These are phyloP conservation scores for Rauvolfia tetraphylla DNA, from an alignment of 257 asterid species.

Conservation along the genomic window DNA sequence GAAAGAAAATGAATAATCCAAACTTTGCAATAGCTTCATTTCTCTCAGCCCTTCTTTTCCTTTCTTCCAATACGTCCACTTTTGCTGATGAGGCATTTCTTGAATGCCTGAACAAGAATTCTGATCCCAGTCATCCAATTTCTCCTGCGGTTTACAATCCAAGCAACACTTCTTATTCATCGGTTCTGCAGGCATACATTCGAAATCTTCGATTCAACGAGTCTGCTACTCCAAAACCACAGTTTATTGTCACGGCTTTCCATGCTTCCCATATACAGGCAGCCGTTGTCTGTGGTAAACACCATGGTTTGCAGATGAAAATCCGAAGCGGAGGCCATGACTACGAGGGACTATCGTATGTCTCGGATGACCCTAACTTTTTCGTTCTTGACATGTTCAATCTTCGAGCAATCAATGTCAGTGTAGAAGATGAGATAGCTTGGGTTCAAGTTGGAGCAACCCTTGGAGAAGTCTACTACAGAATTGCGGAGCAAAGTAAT, in stretches of 20 bases:
- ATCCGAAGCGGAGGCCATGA: too few species aligned
- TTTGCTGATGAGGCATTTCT: constrained; percentile 12
- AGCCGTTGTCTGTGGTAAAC: constrained; percentile 16
- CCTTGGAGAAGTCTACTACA: constrained; percentile 20
- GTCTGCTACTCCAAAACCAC: constrained; percentile 17
- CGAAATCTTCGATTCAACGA: constrained; percentile 22
- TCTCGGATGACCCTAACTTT: constrained; percentile 11
- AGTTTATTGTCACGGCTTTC: constrained; percentile 13
- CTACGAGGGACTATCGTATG: constrained; percentile 25
- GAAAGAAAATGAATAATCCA: too few species aligned
- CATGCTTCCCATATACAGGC: constrained; percentile 24
- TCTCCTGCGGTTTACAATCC: constrained; percentile 6
- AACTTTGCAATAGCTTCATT: too few species aligned
- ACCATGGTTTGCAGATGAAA: constrained; percentile 7
- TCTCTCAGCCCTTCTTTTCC: constrained; percentile 2
- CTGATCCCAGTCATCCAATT: constrained; percentile 15
- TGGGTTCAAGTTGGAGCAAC: constrained; percentile 26
- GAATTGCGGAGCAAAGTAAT: constrained; percentile 18
- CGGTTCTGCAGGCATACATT: constrained; percentile 15
- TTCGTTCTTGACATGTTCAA: constrained; percentile 23
- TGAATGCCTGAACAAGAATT: constrained; percentile 13
- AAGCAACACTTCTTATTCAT: constrained; percentile 16
- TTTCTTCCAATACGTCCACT: constrained; percentile 1
- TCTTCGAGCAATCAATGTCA: constrained; percentile 10
- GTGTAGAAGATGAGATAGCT: constrained; percentile 10